phyloP scores from a whole-genome alignment of 768 basidiomycete genomes.

The Suillus alpinus region DNA sequence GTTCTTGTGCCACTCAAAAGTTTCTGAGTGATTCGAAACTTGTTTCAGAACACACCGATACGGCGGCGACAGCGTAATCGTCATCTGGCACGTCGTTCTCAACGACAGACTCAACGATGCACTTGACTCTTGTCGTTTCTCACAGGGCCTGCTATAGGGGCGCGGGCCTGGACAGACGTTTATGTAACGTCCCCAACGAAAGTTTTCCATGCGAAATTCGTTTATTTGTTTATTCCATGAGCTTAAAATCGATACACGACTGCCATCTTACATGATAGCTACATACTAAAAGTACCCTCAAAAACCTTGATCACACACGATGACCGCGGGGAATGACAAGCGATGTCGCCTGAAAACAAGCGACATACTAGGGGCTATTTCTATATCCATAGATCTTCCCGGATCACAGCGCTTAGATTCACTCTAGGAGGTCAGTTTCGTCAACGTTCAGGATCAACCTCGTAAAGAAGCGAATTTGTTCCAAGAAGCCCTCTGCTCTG shows the following conservation, averaged over 20 bases:
- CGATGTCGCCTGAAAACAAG: background rate
- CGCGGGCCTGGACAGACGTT: background rate
- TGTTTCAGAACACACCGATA: background rate
- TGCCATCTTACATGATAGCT: background rate
- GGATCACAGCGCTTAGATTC: background rate
- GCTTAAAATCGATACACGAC: background rate
- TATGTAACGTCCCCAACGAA: slow-evolving; percentile 12
- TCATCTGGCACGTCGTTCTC: background rate
- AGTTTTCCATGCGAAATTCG: background rate
- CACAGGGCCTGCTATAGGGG: background rate
- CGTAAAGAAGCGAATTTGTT: slow-evolving; percentile 31
- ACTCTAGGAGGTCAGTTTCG: slow-evolving; percentile 20
- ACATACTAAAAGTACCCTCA: background rate
- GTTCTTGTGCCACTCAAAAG: too few relatives aligned
- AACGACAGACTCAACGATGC: background rate
- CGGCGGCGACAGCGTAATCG: background rate
- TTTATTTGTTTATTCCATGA: background rate
- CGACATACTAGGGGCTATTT: slow-evolving; percentile 1
- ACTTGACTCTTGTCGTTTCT: background rate
- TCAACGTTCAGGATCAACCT: slow-evolving; percentile 33
- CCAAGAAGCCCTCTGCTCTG: slow-evolving; percentile 27
- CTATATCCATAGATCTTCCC: background rate
- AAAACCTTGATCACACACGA: background rate
- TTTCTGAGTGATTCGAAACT: background rate
- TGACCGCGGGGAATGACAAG: background rate